Evolutionary conservation across 192 early-diverging fungal genomes (phyloP), one percentile per base, ranked within the genome.

Genomic region (Chytriomyces sp.): DNA sequence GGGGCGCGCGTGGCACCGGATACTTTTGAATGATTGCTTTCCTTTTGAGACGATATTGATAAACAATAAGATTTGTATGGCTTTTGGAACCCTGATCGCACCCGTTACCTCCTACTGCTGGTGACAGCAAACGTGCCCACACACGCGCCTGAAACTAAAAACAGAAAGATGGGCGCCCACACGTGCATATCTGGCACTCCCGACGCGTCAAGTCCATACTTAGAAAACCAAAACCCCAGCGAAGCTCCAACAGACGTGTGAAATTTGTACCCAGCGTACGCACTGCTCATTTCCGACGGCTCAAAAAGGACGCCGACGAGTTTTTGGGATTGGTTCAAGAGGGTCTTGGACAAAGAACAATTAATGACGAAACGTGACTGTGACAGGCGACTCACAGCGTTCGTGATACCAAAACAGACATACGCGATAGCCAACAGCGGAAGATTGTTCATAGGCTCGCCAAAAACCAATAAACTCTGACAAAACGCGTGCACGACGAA

Each of bases 181-280:
- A 70, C 26, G 26, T 0, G 10, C 68, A 70, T 70, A 30, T 58
- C 39, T 39, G 68, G 68, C 19, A 59, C 12, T 17, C 34, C 54
- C 30, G 39, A 26, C 1, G 22, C 68, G 22, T 33, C 56, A 19
- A 70, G 37, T 10, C 56, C 44, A 38, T 59, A 59, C 30, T 41
- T 44, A 12, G 55, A 59, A 25, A 12, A 31, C 34, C 57, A 70
- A 31, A 70, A 70, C 17, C 30, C 8, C 5, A 59, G 28, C 8
- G 68, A 54, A 8, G 68, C 26, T 8, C 56, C 68, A 38, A 70
- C 38, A 39, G 41, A 52, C 17, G 68, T 70, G 56, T 59, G 56
- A 31, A 70, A 70, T 31, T 70, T 70, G 39, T 70, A 70, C 5
- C 19, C 68, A 5, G 55, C 38, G 38, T 59, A 70, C 17, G 68